Conservation (phyloP, 2,329 filamentous ascomycete species). For the Trichoderma koningiopsis region DNA sequence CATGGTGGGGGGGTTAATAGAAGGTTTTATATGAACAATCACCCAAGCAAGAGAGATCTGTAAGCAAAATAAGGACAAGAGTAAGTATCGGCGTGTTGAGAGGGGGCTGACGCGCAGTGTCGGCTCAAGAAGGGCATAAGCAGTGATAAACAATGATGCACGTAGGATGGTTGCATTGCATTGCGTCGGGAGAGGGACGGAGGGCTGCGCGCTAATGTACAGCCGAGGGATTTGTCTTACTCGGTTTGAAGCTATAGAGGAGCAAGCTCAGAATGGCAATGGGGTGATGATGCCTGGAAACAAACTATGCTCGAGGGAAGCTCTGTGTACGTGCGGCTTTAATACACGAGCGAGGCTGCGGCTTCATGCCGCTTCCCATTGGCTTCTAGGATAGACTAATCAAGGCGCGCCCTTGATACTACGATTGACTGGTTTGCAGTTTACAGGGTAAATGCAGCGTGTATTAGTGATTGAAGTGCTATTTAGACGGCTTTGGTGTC, state of each 20-base stretch:
- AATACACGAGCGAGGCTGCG: neutral
- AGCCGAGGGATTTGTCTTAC: neutral
- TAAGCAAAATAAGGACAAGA: neutral
- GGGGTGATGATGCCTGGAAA: neutral
- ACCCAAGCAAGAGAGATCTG: neutral
- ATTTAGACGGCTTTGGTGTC: neutral
- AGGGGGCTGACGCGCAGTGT: neutral
- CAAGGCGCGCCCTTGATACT: constrained; percentile 14
- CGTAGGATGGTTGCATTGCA: neutral
- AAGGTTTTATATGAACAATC: neutral
- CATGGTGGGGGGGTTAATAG: constrained; percentile 14
- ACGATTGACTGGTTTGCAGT: neutral
- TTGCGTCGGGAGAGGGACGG: neutral
- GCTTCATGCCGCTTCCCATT: neutral
- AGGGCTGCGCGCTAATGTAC: constrained; percentile 4
- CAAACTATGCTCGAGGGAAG: neutral
- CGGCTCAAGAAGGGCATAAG: neutral
- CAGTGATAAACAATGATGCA: neutral
- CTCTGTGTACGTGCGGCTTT: neutral
- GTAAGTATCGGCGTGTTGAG: constrained; percentile 1
- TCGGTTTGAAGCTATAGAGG: neutral
- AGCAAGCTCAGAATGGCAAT: neutral
- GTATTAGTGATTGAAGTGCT: neutral
- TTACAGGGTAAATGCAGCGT: neutral
- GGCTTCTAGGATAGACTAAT: neutral